A percentile compares a stretch with the other conserved stretches of the same genome.
These are phyloP conservation scores for Tympanopsis confertula DNA, from an alignment of 2,329 filamentous ascomycete genomes.

Conservation along the genomic window DNA sequence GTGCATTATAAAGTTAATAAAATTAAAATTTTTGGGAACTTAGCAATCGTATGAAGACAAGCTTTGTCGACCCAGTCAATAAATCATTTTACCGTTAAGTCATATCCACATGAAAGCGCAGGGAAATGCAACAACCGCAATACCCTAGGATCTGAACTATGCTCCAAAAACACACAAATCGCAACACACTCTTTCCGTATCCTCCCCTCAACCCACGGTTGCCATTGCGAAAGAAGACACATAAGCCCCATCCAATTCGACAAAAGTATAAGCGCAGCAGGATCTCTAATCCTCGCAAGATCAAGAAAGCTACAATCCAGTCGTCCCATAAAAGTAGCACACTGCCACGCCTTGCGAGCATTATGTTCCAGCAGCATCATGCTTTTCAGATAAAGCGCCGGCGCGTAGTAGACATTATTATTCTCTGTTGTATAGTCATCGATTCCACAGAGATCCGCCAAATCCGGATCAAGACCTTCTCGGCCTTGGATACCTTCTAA, in stretches of 20 bases:
- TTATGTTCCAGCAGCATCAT: constrained; percentile 10
- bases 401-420: constrained; percentile 9
- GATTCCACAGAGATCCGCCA: constrained; percentile 16
- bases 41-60: too few relatives aligned
- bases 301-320: constrained; percentile 12
- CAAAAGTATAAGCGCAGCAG: constrained; percentile 13
- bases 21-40: too few relatives aligned
- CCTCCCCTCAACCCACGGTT: constrained; percentile 15
- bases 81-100: too few relatives aligned
- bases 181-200: constrained; percentile 14
- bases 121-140: constrained; percentile 1
- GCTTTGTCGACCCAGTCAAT: too few relatives aligned
- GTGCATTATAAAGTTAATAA: too few relatives aligned
- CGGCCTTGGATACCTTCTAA: constrained; percentile 10
- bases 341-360: constrained; percentile 9
- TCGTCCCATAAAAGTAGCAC: constrained; percentile 13
- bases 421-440: constrained; percentile 8
- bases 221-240: constrained; percentile 14
- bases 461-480: constrained; percentile 10
- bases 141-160: constrained; percentile 9
- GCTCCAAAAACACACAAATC: constrained; percentile 17
- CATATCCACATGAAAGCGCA: not conserved
- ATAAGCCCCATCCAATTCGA: constrained; percentile 18
- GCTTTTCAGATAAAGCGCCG: not conserved
- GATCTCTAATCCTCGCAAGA: constrained; percentile 11